Evolutionary conservation across 1,284 basidiomycete genomes (phyloP), one percentile per base, ranked within the genome.

Genomic region (Anthracocystis setariae): DNA sequence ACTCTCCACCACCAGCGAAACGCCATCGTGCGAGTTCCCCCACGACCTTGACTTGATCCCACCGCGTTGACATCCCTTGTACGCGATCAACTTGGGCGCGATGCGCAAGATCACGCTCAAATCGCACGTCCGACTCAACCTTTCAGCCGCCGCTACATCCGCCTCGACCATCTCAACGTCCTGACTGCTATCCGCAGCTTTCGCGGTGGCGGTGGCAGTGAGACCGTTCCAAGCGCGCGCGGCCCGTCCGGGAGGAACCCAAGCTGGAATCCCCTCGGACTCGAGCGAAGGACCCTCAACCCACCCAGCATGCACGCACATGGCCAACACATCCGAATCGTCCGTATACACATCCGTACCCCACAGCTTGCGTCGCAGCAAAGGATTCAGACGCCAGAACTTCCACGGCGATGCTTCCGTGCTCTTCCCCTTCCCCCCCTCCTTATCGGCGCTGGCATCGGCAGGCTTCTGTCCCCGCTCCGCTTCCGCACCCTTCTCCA

Each of bases 291-390:
- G 80, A 83, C 85, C 61, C 83, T 81, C 48, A 85, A 76, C 73
- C 86, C 86, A 87, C 12, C 87, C 87, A 0, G 85, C 85, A 73
- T 88, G 87, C 5, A 87, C 76, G 29, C 86, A 84, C 47, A 87
- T 84, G 15, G 85, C 84, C 1, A 87, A 81, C 5, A 87, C 81
- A 72, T 87, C 86, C 24, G 86, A 87, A 74, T 88, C 87, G 76
- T 88, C 87, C n/a, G 87, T 87, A 73, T 87, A 88, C 37, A 87
- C 85, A 53, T 87, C 87, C 3, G 86, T 87, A 7, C 87, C 87
- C 87, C 87, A 87, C 29, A 87, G 76, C 39, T 84, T 81, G 33
- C 86, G 77, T 18, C 68, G 65, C 18, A 69, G 51, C 2, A 82
- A 61, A 20, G 73, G 66, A 8, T 62, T 68, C 27, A 76, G 62